Evolutionary conservation across 2,329 filamentous ascomycete species (phyloP), one percentile per base, ranked within the genome.

Genomic region (Ceratocystis ficicola): DNA sequence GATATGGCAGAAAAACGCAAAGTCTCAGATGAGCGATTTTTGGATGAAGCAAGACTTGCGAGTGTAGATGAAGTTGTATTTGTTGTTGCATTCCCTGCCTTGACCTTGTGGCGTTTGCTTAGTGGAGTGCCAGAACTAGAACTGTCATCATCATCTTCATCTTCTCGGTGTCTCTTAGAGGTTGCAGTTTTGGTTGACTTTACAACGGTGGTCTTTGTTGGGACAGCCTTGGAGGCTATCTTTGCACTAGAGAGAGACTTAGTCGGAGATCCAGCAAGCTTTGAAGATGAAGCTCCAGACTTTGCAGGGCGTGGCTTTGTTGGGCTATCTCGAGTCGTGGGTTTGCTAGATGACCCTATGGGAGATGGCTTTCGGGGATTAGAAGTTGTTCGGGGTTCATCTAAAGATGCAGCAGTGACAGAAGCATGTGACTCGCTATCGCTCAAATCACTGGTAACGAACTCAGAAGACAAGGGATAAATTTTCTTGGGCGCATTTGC

Each of bases 121-220:
- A 85, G 74, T 2, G 82, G 82, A 10, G 80, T 81, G 15, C 80
- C 81, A 0, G 83, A 85, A 73, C 82, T 84, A 1, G 82, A 85
- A 70, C 81, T 83, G 66, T 81, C 81, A 15, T 76, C 75, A 8
- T 77, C 76, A 10, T 79, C 77, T 5, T 80, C 78, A 55, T 77
- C 74, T 50, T 82, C 81, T 1, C 81, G 79, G 1, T 77, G 71
- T 44, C 83, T 80, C 74, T 86, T 86, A n/a, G 57, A 20, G 12
- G 70, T 68, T 10, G 70, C 66, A 32, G 75, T 41, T 73, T 71
- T 46, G n/a, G 66, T 30, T 4, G 63, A 41, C 41, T 57, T 66
- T 5, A 41, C 36, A 25, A 46, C 6, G 30, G 44, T 17, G 8
- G 20, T 55, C 60, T 68, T 68, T 20, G 60, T 41, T 1, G 50